Conservation (phyloP, 129 eudicot species). For the Centrapalus pauciflorus region DNA sequence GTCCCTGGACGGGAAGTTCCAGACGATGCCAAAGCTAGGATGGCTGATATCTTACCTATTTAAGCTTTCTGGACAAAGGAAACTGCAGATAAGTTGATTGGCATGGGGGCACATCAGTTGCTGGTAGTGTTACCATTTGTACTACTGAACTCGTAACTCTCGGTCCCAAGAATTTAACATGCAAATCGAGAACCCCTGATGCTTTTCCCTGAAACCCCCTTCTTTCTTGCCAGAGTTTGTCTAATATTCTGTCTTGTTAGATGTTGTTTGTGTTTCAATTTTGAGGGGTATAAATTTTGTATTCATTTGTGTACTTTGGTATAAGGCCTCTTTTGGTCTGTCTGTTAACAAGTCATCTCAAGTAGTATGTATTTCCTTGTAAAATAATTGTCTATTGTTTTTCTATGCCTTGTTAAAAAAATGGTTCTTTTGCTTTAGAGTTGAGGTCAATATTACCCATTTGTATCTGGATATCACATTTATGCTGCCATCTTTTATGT, state of each 20-base stretch:
- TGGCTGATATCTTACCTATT: conserved; percentile 51
- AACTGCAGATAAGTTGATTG: background rate
- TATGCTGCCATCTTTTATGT: too few species aligned
- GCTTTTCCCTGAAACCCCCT: background rate
- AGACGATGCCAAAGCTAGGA: conserved; percentile 67
- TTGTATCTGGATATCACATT: too few species aligned
- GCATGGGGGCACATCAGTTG: conserved; percentile 16
- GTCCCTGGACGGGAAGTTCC: conserved; percentile 99
- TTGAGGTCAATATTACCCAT: too few species aligned
- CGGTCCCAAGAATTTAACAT: background rate
- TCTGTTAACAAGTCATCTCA: conserved; percentile 8
- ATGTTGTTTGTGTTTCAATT: conserved; percentile 13
- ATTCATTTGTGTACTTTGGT: conserved; percentile 28
- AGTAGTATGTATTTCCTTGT: conserved; percentile 25
- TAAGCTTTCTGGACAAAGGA: conserved; percentile 15
- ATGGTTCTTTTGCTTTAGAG: background rate
- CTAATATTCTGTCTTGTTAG: background rate
- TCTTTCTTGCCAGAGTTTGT: background rate
- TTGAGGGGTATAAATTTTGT: conserved; percentile 17
- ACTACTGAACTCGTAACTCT: conserved; percentile 8
- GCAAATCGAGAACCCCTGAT: conserved; percentile 3
- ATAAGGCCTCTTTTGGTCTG: conserved; percentile 22
- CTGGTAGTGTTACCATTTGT: conserved; percentile 20
- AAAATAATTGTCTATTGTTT: conserved; percentile 15
- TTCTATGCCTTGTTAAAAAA: background rate